These are phyloP conservation scores for Lithospermum erythrorhizon DNA, from an alignment of 257 asterid species.

Conservation along the genomic window DNA sequence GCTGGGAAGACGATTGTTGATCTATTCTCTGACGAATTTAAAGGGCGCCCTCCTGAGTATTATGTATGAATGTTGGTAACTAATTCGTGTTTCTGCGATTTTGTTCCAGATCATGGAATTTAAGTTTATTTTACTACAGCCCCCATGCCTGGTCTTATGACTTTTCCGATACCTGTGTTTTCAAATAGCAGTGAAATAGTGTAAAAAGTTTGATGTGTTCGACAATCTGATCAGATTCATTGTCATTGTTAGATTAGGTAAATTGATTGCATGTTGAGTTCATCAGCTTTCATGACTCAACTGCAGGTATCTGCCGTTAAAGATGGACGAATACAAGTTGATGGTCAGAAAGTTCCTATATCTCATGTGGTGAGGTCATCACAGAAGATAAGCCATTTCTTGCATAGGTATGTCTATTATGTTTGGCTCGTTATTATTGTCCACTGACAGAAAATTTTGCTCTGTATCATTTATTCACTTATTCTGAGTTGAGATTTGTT, in stretches of 20 bases:
- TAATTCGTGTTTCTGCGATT: background rate
- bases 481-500: background rate
- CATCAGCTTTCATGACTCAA: constrained; percentile 3
- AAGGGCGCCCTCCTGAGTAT: constrained; percentile 73
- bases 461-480: background rate
- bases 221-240: background rate
- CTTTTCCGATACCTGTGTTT: too few relatives aligned
- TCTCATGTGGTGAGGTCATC: constrained; percentile 64
- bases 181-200: too few relatives aligned
- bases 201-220: too few relatives aligned
- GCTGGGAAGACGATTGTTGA: constrained; percentile 84
- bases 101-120: background rate
- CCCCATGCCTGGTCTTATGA: too few relatives aligned
- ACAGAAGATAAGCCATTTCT: constrained; percentile 85
- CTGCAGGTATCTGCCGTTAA: constrained; percentile 77
- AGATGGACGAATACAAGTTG: constrained; percentile 85
- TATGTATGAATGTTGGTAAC: constrained; percentile 40
- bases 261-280: background rate
- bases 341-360: constrained; percentile 58
- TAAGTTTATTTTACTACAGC: background rate
- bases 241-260: background rate
- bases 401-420: constrained; percentile 56
- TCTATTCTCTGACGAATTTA: constrained; percentile 82
- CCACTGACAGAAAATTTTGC: background rate
- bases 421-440: background rate